These are phyloP conservation scores for Mucor ambiguus DNA, from an alignment of 371 early-diverging fungal genomes.

Conservation along the genomic window DNA sequence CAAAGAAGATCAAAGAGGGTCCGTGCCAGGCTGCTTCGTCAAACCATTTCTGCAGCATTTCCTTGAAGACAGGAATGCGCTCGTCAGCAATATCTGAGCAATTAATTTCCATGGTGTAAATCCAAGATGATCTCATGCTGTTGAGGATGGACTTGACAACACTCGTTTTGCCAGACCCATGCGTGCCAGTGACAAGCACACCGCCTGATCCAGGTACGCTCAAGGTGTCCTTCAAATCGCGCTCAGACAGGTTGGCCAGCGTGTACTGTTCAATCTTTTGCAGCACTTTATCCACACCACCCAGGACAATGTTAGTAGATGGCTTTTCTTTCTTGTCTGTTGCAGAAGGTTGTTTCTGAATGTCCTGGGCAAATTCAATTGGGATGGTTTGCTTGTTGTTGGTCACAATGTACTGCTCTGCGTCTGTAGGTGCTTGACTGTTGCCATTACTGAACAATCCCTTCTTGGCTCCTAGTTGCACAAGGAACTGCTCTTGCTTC, in stretches of 20 bases:
- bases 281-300: conserved; percentile 52
- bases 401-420: conserved; percentile 42
- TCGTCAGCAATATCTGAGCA: conserved; percentile 71
- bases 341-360: conserved; percentile 19
- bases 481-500: conserved; percentile 16
- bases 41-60: conserved; percentile 65
- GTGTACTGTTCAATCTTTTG: conserved; percentile 56
- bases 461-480: conserved; percentile 44
- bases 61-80: conserved; percentile 64
- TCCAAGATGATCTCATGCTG: conserved; percentile 41
- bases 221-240: conserved; percentile 50
- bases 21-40: conserved; percentile 76
- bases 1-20: conserved; percentile 91
- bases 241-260: conserved; percentile 52
- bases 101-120: conserved; percentile 63
- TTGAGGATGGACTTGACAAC: conserved; percentile 58
- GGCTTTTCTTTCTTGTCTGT: conserved; percentile 5
- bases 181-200: conserved; percentile 77
- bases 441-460: conserved; percentile 28
- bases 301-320: conserved; percentile 26
- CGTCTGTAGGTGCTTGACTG: conserved; percentile 10
- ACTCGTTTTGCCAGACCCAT: conserved; percentile 88
- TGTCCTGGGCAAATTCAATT: conserved; percentile 54
- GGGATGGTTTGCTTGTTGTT: conserved; percentile 29
- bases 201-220: conserved; percentile 70